Evolutionary conservation across 2,329 filamentous ascomycete species (phyloP).

Genomic region (Aureobasidium sp.): DNA sequence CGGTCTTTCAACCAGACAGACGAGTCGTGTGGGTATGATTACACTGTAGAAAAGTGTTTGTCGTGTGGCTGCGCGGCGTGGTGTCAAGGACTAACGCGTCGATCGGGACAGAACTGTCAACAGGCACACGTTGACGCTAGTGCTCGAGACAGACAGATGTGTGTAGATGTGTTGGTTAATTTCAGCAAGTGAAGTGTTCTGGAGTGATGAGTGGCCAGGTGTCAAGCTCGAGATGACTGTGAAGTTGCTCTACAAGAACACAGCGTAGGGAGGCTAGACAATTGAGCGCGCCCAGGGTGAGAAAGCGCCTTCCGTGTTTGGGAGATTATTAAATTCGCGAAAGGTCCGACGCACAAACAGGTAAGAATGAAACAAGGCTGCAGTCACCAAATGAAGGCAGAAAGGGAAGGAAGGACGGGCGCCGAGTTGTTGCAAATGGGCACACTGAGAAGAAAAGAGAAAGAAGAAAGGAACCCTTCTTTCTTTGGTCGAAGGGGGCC

Average conservation of each 20-base stretch:
- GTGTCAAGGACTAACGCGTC: constrained; percentile 13
- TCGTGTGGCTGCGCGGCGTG: constrained; percentile 7
- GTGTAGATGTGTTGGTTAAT: neutral
- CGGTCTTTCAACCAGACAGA: constrained; percentile 13
- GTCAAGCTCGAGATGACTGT: constrained; percentile 9
- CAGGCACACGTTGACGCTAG: constrained; percentile 14
- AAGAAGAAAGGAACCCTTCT: constrained; percentile 2
- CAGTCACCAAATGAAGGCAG: constrained; percentile 13
- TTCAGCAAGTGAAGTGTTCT: neutral
- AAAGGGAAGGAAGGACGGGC: constrained; percentile 12
- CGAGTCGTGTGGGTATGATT: neutral
- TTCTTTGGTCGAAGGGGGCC: neutral
- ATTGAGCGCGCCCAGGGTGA: neutral
- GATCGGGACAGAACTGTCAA: constrained; percentile 2
- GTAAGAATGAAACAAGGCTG: constrained; percentile 14
- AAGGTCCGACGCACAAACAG: constrained; percentile 4
- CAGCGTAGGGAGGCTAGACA: neutral
- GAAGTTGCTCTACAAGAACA: constrained; percentile 12
- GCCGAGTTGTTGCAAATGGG: neutral
- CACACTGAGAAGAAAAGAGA: constrained; percentile 10
- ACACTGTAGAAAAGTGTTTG: constrained; percentile 1
- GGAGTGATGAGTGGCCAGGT: constrained; percentile 7
- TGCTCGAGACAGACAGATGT: constrained; percentile 7
- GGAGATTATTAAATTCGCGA: constrained; percentile 5
- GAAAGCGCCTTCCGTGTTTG: constrained; percentile 1